Conservation (phyloP, 495 filamentous ascomycete genomes). For the Aspergillus panamensis region DNA sequence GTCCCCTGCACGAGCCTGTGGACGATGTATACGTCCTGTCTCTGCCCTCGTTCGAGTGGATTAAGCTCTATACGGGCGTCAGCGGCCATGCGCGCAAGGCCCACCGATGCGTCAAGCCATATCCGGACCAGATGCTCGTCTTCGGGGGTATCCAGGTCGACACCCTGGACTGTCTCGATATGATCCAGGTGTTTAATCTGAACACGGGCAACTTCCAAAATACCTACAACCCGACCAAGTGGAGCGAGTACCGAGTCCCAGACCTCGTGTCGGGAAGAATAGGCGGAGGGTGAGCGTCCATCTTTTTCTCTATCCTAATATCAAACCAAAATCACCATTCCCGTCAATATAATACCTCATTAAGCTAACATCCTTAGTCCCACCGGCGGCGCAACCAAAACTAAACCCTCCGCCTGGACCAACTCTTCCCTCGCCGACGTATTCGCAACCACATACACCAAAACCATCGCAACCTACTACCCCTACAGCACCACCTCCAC, state of each 20-base stretch:
- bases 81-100: conserved; percentile 50
- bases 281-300: conserved; percentile 53
- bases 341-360: too few relatives aligned
- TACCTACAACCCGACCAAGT: conserved; percentile 56
- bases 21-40: conserved; percentile 75
- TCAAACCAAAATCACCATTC: too few relatives aligned
- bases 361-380: too few relatives aligned
- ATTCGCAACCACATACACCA: conserved; percentile 55
- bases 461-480: conserved; percentile 54
- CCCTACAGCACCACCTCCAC: conserved; percentile 49
- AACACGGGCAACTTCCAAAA: conserved; percentile 54
- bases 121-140: conserved; percentile 70
- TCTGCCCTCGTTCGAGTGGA: conserved; percentile 75
- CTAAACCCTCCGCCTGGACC: conserved; percentile 48
- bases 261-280: conserved; percentile 53
- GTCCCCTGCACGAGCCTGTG: conserved; percentile 32
- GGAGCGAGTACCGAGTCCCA: conserved; percentile 60
- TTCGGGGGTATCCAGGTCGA: conserved; percentile 53
- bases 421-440: conserved; percentile 47
- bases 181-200: conserved; percentile 63
- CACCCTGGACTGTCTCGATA: conserved; percentile 43
- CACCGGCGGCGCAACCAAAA: conserved; percentile 57
- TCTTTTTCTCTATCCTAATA: too few relatives aligned
- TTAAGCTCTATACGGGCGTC: conserved; percentile 51
- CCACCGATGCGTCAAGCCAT: conserved; percentile 64